Percentiles rank a stretch among this genome's conserved stretches.
Evolutionary conservation across 2,329 filamentous ascomycete genomes (phyloP).

Genomic region (Penicillium sp.): DNA sequence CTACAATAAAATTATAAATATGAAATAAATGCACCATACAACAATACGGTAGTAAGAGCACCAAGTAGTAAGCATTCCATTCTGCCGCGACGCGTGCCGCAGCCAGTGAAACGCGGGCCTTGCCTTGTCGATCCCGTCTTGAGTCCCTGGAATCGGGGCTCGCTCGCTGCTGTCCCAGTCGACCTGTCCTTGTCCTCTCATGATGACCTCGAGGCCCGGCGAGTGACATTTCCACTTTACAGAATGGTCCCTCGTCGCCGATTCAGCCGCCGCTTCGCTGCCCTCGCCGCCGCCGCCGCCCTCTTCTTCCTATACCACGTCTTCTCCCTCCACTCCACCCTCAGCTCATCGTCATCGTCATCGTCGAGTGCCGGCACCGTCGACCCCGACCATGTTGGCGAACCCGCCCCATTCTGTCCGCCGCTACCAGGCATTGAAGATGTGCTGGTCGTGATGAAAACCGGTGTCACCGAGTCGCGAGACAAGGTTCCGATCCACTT

Average conservation of each 20-base stretch:
- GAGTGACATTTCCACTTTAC: conserved; percentile 15
- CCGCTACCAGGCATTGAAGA: conserved; percentile 51
- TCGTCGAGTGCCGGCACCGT: conserved; percentile 7
- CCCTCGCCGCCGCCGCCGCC: conserved; percentile 62
- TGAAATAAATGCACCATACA: too few relatives aligned
- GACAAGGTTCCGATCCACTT: conserved; percentile 61
- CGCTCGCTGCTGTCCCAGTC: too few relatives aligned
- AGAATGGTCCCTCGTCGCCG: conserved; percentile 49
- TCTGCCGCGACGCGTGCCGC: too few relatives aligned
- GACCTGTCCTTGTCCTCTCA: neutral
- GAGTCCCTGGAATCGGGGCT: neutral
- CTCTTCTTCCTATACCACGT: conserved; percentile 60
- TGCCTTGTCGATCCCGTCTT: neutral
- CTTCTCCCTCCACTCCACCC: conserved; percentile 62
- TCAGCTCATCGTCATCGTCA: conserved; percentile 43
- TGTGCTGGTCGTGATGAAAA: conserved; percentile 62
- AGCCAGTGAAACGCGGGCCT: neutral
- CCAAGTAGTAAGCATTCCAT: too few relatives aligned
- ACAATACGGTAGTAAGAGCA: too few relatives aligned
- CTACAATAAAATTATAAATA: too few relatives aligned
- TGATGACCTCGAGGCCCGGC: conserved; percentile 17
- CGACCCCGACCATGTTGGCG: conserved; percentile 13
- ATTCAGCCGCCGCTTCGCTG: conserved; percentile 42
- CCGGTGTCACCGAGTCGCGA: conserved; percentile 61
- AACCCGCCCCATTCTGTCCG: conserved; percentile 32